Conservation (phyloP, 1,284 basidiomycete genomes). For the Austroboletus niveus region DNA sequence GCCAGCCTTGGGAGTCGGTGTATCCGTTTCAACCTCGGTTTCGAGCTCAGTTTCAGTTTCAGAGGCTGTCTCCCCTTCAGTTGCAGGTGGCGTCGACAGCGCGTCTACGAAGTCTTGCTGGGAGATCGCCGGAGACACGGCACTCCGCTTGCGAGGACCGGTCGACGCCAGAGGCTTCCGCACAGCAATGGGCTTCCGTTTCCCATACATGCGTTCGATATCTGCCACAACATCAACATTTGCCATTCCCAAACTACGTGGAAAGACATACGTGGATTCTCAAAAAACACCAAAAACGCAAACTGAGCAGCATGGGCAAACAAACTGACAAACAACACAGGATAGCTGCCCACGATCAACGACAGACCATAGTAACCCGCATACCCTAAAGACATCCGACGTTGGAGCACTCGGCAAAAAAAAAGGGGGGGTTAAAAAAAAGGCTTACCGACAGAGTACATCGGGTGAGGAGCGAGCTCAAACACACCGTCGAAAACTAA, state of each 20-base stretch:
- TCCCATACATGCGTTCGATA: conserved; percentile 89
- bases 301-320: conserved; percentile 95
- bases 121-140: conserved; percentile 1
- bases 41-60: conserved; percentile 66
- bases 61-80: conserved; percentile 71
- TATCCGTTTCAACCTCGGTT: conserved; percentile 64
- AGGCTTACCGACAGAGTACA: conserved; percentile 86
- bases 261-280: conserved; percentile 83
- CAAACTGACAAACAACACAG: conserved; percentile 90
- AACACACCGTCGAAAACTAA: conserved; percentile 98
- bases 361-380: conserved; percentile 97
- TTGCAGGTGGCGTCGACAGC: conserved; percentile 58
- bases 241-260: not conserved
- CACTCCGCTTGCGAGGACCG: conserved; percentile 10
- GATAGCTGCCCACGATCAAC: conserved; percentile 83
- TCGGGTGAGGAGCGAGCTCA: conserved; percentile 87
- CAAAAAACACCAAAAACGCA: conserved; percentile 94
- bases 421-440: conserved; percentile 5
- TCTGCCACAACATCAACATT: conserved; percentile 48
- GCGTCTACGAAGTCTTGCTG: conserved; percentile 11
- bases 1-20: conserved; percentile 11
- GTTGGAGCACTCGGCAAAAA: not conserved
- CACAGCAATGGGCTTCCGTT: conserved; percentile 82
- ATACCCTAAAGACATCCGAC: conserved; percentile 57
- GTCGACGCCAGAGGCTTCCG: conserved; percentile 60